These are phyloP conservation scores for Hypocreales sp. DNA, from an alignment of 2,329 filamentous ascomycete genomes.

Conservation along the genomic window DNA sequence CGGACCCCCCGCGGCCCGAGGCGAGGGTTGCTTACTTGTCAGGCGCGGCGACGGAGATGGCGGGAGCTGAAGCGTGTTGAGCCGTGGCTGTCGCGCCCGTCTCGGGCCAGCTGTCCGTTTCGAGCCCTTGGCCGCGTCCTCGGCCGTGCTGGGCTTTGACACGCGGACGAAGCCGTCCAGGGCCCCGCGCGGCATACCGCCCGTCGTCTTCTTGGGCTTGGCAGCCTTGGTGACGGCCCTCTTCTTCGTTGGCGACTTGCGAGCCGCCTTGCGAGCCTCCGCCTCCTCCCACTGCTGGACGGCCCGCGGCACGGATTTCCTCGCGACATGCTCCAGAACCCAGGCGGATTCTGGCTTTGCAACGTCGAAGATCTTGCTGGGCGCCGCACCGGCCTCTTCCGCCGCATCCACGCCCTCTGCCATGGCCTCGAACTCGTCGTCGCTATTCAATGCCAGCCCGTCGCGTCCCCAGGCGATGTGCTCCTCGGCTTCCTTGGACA, in stretches of 20 bases:
- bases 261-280: slow-evolving; percentile 7
- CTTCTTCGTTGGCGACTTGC: slow-evolving; percentile 11
- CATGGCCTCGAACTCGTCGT: slow-evolving; percentile 43
- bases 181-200: slow-evolving; percentile 12
- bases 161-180: slow-evolving; percentile 25
- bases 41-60: neutral
- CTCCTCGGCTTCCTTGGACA: slow-evolving; percentile 56
- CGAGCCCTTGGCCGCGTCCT: slow-evolving; percentile 1
- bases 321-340: slow-evolving; percentile 20
- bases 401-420: slow-evolving; percentile 11
- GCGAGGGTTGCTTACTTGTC: slow-evolving; percentile 20
- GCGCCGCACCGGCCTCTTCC: slow-evolving; percentile 1
- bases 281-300: slow-evolving; percentile 13
- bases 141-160: slow-evolving; percentile 15
- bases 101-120: slow-evolving; percentile 2
- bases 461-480: slow-evolving; percentile 32
- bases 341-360: slow-evolving; percentile 36
- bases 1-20: slow-evolving; percentile 9
- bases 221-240: slow-evolving; percentile 5
- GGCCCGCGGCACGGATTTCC: slow-evolving; percentile 8
- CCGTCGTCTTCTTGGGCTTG: slow-evolving; percentile 6
- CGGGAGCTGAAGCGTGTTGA: neutral
- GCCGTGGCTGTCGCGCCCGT: slow-evolving; percentile 4
- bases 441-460: slow-evolving; percentile 45
- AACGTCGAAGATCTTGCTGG: slow-evolving; percentile 44